Evolutionary conservation across 306 rosid species (phyloP).

Genomic region (Morella rubra): DNA sequence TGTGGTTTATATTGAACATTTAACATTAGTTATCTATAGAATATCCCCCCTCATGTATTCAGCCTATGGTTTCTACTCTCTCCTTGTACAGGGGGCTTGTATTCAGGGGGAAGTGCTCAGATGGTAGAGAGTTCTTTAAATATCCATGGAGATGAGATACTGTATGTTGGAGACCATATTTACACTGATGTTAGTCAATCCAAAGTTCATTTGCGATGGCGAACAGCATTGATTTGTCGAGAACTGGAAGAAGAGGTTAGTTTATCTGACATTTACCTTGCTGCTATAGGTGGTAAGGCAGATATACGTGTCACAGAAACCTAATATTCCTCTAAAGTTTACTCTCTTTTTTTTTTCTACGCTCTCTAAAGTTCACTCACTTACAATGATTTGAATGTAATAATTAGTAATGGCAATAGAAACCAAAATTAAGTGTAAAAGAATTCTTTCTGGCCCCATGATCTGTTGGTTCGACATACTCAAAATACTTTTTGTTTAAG

Average conservation of each 20-base stretch:
- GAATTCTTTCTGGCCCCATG: conserved; percentile 7
- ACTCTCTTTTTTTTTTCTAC: neutral
- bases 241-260: conserved; percentile 97
- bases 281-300: conserved; percentile 12
- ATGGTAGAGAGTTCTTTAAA: conserved; percentile 84
- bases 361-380: conserved; percentile 7
- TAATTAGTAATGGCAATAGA: neutral
- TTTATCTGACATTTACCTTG: conserved; percentile 11
- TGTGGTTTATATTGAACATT: neutral
- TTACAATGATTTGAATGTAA: neutral
- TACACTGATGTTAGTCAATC: conserved; percentile 98
- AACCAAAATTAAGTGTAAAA: conserved; percentile 4
- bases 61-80: conserved; percentile 9
- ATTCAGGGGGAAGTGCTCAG: conserved; percentile 97
- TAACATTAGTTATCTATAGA: neutral
- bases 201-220: conserved; percentile 93
- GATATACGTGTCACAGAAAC: conserved; percentile 13
- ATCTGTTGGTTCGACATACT: conserved; percentile 10
- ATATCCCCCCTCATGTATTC: conserved; percentile 2
- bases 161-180: conserved; percentile 98
- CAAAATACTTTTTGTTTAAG: neutral
- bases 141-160: conserved; percentile 93
- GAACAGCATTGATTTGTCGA: conserved; percentile 89
- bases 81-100: conserved; percentile 75
- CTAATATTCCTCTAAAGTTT: no score